Conservation (phyloP, 2,329 filamentous ascomycete species). For the Alternaria metachromatica region DNA sequence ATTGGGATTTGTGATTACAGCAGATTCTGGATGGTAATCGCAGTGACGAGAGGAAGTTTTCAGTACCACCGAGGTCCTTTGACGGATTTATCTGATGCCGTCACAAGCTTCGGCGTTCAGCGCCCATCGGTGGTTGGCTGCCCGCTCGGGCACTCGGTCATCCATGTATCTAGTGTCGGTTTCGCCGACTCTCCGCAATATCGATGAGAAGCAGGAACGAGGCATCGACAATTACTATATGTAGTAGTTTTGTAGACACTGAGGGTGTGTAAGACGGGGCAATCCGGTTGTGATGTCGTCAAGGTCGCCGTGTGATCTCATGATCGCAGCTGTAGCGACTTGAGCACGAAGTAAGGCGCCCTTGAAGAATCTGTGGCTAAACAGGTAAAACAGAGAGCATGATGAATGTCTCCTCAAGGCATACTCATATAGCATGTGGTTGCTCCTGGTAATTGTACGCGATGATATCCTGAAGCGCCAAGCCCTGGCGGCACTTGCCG, state of each 20-base stretch:
- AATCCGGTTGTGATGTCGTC: background rate
- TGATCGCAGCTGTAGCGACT: background rate
- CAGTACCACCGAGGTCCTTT: slow-evolving; percentile 11
- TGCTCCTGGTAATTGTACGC: background rate
- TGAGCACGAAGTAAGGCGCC: too few species aligned
- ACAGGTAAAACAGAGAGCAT: too few species aligned
- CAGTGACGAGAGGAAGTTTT: background rate
- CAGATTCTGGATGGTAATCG: background rate
- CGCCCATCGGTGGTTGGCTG: slow-evolving; percentile 7
- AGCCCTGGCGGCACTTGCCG: slow-evolving; percentile 23
- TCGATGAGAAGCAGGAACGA: background rate
- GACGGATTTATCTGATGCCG: background rate
- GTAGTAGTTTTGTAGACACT: background rate
- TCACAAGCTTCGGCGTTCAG: slow-evolving; percentile 13
- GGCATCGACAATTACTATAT: background rate
- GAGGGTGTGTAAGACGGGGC: background rate
- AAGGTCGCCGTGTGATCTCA: background rate
- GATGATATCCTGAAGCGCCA: slow-evolving; percentile 14
- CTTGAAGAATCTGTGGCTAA: too few species aligned
- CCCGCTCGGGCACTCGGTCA: background rate
- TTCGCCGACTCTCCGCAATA: background rate
- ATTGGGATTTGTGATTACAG: background rate
- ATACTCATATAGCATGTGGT: fast-evolving
- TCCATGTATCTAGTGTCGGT: slow-evolving; percentile 4
- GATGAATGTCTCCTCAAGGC: too few species aligned